Evolutionary conservation across 2,329 filamentous ascomycete species (phyloP), one percentile per base, ranked within the genome.

Genomic region (Fusarium sp.): DNA sequence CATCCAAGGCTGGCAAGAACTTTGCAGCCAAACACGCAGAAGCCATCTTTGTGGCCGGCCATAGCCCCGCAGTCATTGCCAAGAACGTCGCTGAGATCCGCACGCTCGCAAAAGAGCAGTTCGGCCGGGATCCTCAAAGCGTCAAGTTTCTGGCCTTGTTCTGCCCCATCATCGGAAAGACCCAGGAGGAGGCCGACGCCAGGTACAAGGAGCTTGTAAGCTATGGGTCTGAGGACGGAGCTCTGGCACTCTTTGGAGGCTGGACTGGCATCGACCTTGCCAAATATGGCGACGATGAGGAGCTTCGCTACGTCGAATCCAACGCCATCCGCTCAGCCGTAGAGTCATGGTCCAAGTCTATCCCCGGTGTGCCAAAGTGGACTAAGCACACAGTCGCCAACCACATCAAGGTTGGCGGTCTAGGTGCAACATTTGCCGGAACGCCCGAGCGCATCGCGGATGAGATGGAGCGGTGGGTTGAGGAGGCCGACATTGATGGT

Each of bases 231-330:
- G 83, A 87, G 43, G 90, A 91, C 61, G 90, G 89, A 6, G 89
- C 89, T 0, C 75, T 91, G 51, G 89, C 89, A 0, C 77, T 92
- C 3, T 92, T 92, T 68, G 88, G 90, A 3, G 90, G 90, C 0
- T 91, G 89, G 89, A 91, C 89, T 0, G 90, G 90, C 0, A 90
- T 91, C 48, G 88, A 92, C 74, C 79, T 92, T 27, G 82, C 84
- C 7, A 80, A 85, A 44, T 91, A 91, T 68, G 85, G 81, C 0
- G 89, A 91, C 28, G 89, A 91, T 43, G 85, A 91, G 73, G 90
- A 92, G 75, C 78, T 92, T 53, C 80, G 88, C 12, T 81, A 87
- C 58, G 87, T 90, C n/a, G 85, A 89, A 76, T 86, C 85, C 64
- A 88, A 90, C 75, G 89, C 88, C 0, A 89, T 90, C 53, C 80